Evolutionary conservation across 805 yeast species (phyloP).

Genomic region (Lipomyces sp.): DNA sequence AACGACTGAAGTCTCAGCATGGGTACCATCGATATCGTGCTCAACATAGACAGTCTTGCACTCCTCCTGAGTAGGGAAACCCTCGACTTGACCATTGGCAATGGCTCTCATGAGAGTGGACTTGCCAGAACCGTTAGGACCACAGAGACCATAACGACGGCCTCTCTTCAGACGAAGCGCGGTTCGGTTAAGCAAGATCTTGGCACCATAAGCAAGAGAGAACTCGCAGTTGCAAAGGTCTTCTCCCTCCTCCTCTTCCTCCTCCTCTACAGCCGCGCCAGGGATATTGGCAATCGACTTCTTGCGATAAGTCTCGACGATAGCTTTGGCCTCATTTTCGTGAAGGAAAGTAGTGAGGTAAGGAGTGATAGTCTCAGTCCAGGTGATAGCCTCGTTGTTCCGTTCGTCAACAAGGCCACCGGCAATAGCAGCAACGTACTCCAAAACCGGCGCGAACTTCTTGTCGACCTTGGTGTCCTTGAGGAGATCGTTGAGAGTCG

Average conservation of each 20-base stretch:
- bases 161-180: conserved; percentile 98
- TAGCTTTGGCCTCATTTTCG: conserved; percentile 85
- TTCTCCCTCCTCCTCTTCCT: conserved; percentile 98
- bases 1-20: conserved; percentile 92
- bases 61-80: conserved; percentile 99
- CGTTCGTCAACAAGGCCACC: conserved; percentile 99
- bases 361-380: conserved; percentile 88
- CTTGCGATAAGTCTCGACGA: conserved; percentile 94
- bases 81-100: conserved; percentile 98
- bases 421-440: conserved; percentile 92
- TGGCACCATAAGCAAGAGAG: conserved; percentile 99
- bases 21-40: conserved; percentile 98
- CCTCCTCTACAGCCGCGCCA: conserved; percentile 83
- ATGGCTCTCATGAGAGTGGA: conserved; percentile 97
- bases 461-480: conserved; percentile 62
- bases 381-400: conserved; percentile 86
- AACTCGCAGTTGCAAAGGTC: conserved; percentile 99
- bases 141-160: conserved; percentile 99
- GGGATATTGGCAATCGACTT: conserved; percentile 98
- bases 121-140: conserved; percentile 99
- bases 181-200: conserved; percentile 98
- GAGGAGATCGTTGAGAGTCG: conserved; percentile 75
- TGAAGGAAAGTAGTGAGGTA: conserved; percentile 96
- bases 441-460: conserved; percentile 78
- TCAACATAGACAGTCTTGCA: conserved; percentile 99